A percentile compares a stretch with the other conserved stretches of the same genome.
These are phyloP conservation scores for Dactylellina drechsleri DNA, from an alignment of 2,329 filamentous ascomycete genomes.

Conservation along the genomic window DNA sequence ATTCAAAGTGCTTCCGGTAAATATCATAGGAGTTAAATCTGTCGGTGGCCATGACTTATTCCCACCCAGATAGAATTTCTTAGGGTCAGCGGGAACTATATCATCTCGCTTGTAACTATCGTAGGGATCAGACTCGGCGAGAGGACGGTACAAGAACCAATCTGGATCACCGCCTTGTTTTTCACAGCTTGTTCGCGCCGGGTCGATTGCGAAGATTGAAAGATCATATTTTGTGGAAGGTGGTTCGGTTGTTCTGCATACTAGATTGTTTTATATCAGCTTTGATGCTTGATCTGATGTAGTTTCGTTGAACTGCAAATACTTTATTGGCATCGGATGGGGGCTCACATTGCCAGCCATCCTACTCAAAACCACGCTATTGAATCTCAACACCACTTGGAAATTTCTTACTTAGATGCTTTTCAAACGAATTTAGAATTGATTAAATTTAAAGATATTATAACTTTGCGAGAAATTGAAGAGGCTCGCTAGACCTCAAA, in stretches of 20 bases:
- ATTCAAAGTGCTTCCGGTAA: background rate
- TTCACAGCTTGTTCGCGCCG: slow-evolving; percentile 6
- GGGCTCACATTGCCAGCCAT: slow-evolving; percentile 27
- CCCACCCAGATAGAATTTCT: slow-evolving; percentile 22
- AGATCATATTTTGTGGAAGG: slow-evolving; percentile 9
- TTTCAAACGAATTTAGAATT: too few species aligned
- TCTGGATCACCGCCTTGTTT: slow-evolving; percentile 11
- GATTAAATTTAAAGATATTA: too few species aligned
- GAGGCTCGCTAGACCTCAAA: too few species aligned
- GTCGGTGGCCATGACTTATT: slow-evolving; percentile 6
- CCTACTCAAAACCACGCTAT: background rate
- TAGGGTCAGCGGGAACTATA: slow-evolving; percentile 8
- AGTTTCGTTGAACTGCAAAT: too few species aligned
- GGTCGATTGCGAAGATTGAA: slow-evolving; percentile 26
- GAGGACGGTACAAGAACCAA: slow-evolving; percentile 7
- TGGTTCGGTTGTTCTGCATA: slow-evolving; percentile 15
- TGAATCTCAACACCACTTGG: background rate
- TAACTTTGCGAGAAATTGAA: too few species aligned
- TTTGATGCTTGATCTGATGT: too few species aligned
- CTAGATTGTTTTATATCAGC: background rate
- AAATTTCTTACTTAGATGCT: too few species aligned
- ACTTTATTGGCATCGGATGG: background rate
- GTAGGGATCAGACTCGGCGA: slow-evolving; percentile 14
- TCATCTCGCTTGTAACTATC: slow-evolving; percentile 19
- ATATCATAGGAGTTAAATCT: slow-evolving; percentile 21